phyloP scores from a whole-genome alignment of 139 green algal species.

The Coelastrella sp. region DNA sequence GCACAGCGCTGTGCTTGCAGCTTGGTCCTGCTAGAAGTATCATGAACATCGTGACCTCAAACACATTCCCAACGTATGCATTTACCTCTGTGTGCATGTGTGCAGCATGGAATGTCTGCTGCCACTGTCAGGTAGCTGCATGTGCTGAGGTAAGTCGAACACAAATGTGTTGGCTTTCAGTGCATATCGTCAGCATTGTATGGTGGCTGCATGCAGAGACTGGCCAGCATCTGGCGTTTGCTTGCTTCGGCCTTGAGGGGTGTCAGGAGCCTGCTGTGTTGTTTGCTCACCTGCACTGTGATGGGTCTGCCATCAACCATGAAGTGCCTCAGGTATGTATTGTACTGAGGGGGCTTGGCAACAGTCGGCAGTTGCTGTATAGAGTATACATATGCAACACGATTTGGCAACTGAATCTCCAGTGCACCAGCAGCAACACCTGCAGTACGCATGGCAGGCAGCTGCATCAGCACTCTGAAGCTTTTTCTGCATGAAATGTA shows the following conservation, averaged over 20 bases:
- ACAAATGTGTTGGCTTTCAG: too few species aligned
- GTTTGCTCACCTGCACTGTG: slow-evolving; percentile 4
- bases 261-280: neutral
- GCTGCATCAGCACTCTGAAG: neutral
- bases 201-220: too few species aligned
- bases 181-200: too few species aligned
- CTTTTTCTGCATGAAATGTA: too few species aligned
- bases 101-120: too few species aligned
- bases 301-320: slow-evolving; percentile 23
- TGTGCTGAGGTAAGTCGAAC: too few species aligned
- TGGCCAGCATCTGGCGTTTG: too few species aligned
- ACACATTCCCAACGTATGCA: too few species aligned
- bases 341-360: neutral
- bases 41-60: too few species aligned
- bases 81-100: too few species aligned
- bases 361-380: neutral
- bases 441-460: neutral
- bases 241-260: too few species aligned
- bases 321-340: slow-evolving; percentile 23
- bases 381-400: slow-evolving; percentile 18
- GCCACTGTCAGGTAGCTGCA: too few species aligned
- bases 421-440: slow-evolving; percentile 33
- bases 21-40: neutral
- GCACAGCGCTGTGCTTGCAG: neutral
- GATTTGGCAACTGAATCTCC: slow-evolving; percentile 25